These are phyloP conservation scores for Hsuehochloa calcarea DNA, from an alignment of 176 grass and related monocot genomes.

Conservation along the genomic window DNA sequence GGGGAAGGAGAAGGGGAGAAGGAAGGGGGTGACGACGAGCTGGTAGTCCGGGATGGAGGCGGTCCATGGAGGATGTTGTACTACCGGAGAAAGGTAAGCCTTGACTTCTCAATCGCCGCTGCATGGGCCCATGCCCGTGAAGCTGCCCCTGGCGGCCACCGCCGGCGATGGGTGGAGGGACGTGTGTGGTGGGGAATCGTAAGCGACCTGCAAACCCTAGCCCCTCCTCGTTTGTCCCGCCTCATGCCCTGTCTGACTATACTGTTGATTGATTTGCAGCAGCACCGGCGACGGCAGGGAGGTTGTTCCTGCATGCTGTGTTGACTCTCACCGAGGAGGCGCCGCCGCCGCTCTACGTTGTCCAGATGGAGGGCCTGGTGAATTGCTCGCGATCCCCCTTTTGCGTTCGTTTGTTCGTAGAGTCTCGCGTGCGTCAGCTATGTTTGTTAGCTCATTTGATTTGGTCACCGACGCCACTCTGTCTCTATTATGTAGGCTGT, in stretches of 20 bases:
- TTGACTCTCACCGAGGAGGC: slow-evolving; percentile 59
- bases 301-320: slow-evolving; percentile 93
- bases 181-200: slow-evolving; percentile 80
- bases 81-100: no score
- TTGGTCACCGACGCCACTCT: background rate
- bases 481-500: slow-evolving; percentile 53
- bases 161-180: no score
- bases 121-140: no score
- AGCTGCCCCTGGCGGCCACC: no score
- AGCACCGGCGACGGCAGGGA: slow-evolving; percentile 43
- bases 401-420: background rate
- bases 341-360: slow-evolving; percentile 58
- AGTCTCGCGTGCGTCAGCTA: background rate
- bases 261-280: slow-evolving; percentile 16
- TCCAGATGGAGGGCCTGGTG: slow-evolving; percentile 99
- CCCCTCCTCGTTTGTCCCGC: background rate
- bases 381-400: slow-evolving; percentile 2
- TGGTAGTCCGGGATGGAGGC: no score
- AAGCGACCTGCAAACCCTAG: slow-evolving; percentile 7
- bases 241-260: background rate
- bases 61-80: no score
- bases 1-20: no score
- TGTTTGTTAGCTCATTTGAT: slow-evolving; percentile 19
- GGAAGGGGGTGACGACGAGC: no score
- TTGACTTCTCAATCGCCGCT: no score